These are phyloP conservation scores for Yarrowia sp. DNA, from an alignment of 805 yeast genomes.

Conservation along the genomic window DNA sequence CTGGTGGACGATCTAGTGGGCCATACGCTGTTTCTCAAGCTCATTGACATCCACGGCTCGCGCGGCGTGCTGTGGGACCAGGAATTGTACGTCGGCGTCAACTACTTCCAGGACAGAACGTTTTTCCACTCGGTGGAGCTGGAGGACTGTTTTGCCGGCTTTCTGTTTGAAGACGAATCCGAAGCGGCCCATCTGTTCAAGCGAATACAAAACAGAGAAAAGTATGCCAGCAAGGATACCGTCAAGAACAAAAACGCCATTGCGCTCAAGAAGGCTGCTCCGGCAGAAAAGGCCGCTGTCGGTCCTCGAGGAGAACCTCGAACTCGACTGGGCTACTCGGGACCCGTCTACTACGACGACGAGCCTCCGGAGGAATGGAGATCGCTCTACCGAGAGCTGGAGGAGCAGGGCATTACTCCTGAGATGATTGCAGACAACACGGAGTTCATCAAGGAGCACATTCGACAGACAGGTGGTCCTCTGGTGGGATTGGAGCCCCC, in stretches of 20 bases:
- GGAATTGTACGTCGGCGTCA: slow-evolving; percentile 83
- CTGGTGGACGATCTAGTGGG: slow-evolving; percentile 92
- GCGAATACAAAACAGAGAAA: slow-evolving; percentile 68
- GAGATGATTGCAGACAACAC: slow-evolving; percentile 87
- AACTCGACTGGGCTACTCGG: slow-evolving; percentile 33
- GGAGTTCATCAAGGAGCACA: slow-evolving; percentile 76
- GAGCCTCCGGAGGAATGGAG: slow-evolving; percentile 86
- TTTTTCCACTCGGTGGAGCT: slow-evolving; percentile 93
- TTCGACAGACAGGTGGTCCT: slow-evolving; percentile 71
- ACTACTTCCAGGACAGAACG: slow-evolving; percentile 89
- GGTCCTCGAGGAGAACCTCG: slow-evolving; percentile 68
- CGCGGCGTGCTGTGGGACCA: slow-evolving; percentile 97
- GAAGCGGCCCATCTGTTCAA: slow-evolving; percentile 88
- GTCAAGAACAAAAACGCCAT: slow-evolving; percentile 83
- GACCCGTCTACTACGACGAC: slow-evolving; percentile 63
- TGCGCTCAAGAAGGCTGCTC: slow-evolving; percentile 57
- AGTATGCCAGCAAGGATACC: slow-evolving; percentile 85
- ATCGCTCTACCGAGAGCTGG: slow-evolving; percentile 66
- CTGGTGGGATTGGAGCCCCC: slow-evolving; percentile 84
- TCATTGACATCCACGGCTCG: slow-evolving; percentile 79
- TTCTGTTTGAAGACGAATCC: slow-evolving; percentile 80
- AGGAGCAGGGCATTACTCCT: slow-evolving; percentile 74
- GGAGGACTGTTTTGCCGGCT: slow-evolving; percentile 84
- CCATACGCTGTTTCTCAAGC: slow-evolving; percentile 83
- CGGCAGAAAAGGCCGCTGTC: slow-evolving; percentile 36